These are phyloP conservation scores for Cryptomeria japonica DNA, from an alignment of 75 land plant species.

Conservation along the genomic window DNA sequence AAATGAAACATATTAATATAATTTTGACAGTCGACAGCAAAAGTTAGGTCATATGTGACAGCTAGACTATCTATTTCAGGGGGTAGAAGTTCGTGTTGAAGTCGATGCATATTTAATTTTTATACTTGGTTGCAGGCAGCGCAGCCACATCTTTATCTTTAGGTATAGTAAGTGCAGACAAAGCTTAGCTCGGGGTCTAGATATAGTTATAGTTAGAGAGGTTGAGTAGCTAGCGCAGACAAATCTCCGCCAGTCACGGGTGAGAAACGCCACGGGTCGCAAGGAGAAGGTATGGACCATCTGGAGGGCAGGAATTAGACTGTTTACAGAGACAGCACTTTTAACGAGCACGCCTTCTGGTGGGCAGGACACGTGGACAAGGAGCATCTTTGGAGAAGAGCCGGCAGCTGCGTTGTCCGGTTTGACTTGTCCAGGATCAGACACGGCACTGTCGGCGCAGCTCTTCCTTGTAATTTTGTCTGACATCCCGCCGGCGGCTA, in stretches of 20 bases:
- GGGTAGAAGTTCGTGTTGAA: not conserved
- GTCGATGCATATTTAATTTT: too few relatives aligned
- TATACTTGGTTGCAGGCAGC: too few relatives aligned
- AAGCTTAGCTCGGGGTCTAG: too few relatives aligned
- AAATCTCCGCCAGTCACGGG: not conserved
- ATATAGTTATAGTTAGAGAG: too few relatives aligned
- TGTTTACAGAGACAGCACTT: not conserved
- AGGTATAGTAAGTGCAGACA: too few relatives aligned
- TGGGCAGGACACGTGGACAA: not conserved
- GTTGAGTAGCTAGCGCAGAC: not conserved
- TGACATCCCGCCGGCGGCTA: not conserved
- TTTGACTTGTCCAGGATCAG: not conserved
- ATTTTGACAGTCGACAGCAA: too few relatives aligned
- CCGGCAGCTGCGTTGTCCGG: not conserved
- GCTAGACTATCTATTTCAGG: not conserved
- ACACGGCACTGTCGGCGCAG: slow-evolving; percentile 1
- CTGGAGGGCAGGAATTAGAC: not conserved
- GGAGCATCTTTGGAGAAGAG: not conserved
- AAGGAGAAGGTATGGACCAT: slow-evolving; percentile 1
- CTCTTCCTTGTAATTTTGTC: not conserved
- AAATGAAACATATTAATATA: too few relatives aligned
- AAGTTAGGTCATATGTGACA: too few relatives aligned
- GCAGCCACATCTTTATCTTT: too few relatives aligned
- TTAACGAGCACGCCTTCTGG: slow-evolving; percentile 3
- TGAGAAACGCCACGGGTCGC: not conserved